Base-by-base conservation (phyloP, 768 basidiomycete genomes). In the Macrolepiota fuliginosa region DNA sequence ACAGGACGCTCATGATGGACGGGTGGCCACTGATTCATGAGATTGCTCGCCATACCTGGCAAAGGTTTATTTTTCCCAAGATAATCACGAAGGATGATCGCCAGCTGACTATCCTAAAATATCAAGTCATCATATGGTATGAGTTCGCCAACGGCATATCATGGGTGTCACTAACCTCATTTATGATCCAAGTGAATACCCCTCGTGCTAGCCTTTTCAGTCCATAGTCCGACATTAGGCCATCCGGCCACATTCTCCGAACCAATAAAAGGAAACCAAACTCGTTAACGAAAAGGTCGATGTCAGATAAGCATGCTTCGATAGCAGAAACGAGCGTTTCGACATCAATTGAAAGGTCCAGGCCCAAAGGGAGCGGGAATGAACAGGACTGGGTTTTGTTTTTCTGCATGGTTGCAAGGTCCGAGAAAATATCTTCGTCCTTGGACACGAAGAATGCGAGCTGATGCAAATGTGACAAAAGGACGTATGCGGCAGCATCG, bases 261-360 rank as follows among this genome's bases (percentile, higher is more conserved):
- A 78, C 75, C n/a, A 94, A 75, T 15, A 93, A 74, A 7, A 91
- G 71, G 59, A 94, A 81, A 1, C 88, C 92, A 39, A 81, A 76
- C 72, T 94, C 92, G 66, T 92, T 91, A 27, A 87, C 78, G 2
- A 87, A 83, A 29, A 94, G 74, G 70, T 92, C 86, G 25, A 91
- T 69, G 66, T 92, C 89, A 4, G 78, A 75, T 24, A 94, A 75
- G 65, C 86, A 89, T 4, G 83, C 82, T 69, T 92, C 91, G 27
- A 92, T 83, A 4, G 88, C 80, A 6, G 85, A 79, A 19, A 92
- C 83, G 29, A 94, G 76, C 0, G 80, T 83, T 67, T 93, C 91
- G 6, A 94, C 90, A 50, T 87, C 85, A 17, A 80, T 78, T 1
- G 91, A 89, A 12, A 87, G 73, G 64, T 94, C 92, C 45, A 92